Percentiles rank a stretch among this genome's conserved stretches.
Evolutionary conservation across 768 basidiomycete species (phyloP).

Genomic region (Russula virescens): DNA sequence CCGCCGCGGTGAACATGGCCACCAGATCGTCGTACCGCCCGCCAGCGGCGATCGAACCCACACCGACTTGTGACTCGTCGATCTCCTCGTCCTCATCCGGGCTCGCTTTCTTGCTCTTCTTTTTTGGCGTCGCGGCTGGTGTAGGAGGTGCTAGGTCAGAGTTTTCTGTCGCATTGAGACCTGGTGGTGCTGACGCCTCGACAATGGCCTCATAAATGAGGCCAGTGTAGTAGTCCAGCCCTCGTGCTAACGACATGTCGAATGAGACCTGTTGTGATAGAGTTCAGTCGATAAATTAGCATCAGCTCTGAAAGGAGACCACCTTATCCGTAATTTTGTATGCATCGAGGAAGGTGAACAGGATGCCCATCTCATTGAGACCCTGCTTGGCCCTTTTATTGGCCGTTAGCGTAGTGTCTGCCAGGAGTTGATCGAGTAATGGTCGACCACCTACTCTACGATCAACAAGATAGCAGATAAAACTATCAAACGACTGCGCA

Average conservation of each 20-base stretch:
- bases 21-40: conserved; percentile 96
- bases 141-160: conserved; percentile 28
- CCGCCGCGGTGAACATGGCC: conserved; percentile 80
- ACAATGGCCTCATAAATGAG: conserved; percentile 97
- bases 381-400: conserved; percentile 78
- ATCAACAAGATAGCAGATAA: neutral
- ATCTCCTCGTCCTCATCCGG: conserved; percentile 70
- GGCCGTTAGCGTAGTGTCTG: conserved; percentile 56
- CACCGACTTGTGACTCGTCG: conserved; percentile 90
- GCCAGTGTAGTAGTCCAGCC: conserved; percentile 97
- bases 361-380: conserved; percentile 74
- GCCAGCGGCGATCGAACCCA: conserved; percentile 99
- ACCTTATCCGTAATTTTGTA: conserved; percentile 79
- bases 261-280: conserved; percentile 67
- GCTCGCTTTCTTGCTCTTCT: conserved; percentile 41
- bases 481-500: conserved; percentile 28
- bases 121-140: conserved; percentile 36
- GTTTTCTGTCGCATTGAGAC: conserved; percentile 53
- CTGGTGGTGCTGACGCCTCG: conserved; percentile 89
- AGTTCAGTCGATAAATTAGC: neutral
- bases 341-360: conserved; percentile 77
- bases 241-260: conserved; percentile 94
- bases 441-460: conserved; percentile 58
- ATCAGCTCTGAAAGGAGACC: conserved; percentile 7
- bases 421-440: conserved; percentile 63